phyloP scores from a whole-genome alignment of 73 alveolate genomes.

The Blepharisma stoltei region DNA sequence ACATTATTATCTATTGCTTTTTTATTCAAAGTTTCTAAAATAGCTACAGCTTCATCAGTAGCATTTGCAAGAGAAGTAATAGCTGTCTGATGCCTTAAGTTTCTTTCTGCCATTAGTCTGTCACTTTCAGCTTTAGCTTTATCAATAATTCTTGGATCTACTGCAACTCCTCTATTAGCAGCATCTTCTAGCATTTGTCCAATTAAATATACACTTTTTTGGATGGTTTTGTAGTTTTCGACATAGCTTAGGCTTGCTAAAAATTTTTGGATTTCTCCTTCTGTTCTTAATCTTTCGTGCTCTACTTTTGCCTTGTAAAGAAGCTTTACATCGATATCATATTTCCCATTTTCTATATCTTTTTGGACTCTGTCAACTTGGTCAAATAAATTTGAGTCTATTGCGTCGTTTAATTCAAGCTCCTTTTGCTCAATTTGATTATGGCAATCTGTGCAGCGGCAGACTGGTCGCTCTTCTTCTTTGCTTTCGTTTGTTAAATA shows the following conservation, averaged over 20 bases:
- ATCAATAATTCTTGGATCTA: slow-evolving; percentile 39
- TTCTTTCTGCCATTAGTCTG: slow-evolving; percentile 66
- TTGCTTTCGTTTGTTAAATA: slow-evolving; percentile 62
- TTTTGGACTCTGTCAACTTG: slow-evolving; percentile 40
- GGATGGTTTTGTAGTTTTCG: slow-evolving; percentile 60
- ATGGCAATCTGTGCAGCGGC: slow-evolving; percentile 68
- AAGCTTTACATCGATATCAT: slow-evolving; percentile 77
- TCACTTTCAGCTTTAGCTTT: slow-evolving; percentile 53
- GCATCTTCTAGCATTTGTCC: slow-evolving; percentile 51
- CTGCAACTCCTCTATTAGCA: slow-evolving; percentile 40
- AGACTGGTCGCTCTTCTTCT: slow-evolving; percentile 75
- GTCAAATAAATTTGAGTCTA: slow-evolving; percentile 53
- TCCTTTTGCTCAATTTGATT: slow-evolving; percentile 60
- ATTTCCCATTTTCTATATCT: slow-evolving; percentile 36
- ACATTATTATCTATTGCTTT: slow-evolving; percentile 57
- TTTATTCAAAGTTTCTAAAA: slow-evolving; percentile 47
- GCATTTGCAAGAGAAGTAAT: slow-evolving; percentile 38
- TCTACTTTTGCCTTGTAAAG: slow-evolving; percentile 56
- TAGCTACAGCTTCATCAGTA: slow-evolving; percentile 43
- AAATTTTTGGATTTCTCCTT: slow-evolving; percentile 53
- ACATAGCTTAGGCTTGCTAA: slow-evolving; percentile 49
- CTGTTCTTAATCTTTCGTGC: slow-evolving; percentile 65
- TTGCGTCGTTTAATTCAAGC: slow-evolving; percentile 59
- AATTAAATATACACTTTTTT: slow-evolving; percentile 45
- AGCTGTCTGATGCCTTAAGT: slow-evolving; percentile 53